Percentiles rank a stretch among this genome's conserved stretches.
Conservation (phyloP, 805 yeast genomes). For the Yarrowia sp. region DNA sequence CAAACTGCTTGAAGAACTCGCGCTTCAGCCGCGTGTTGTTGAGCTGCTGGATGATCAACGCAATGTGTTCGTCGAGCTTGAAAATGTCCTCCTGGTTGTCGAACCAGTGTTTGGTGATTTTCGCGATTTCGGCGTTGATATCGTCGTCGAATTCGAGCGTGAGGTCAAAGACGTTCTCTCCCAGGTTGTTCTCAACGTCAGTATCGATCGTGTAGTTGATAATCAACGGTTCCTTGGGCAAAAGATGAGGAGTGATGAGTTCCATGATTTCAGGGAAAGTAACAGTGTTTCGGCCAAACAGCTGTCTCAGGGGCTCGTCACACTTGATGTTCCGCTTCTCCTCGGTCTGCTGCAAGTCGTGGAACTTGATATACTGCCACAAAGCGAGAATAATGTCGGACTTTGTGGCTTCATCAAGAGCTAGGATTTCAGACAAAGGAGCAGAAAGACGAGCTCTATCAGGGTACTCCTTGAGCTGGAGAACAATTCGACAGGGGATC, state of each 20-base stretch:
- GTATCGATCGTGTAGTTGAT: conserved; percentile 79
- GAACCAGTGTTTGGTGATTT: conserved; percentile 53
- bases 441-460: conserved; percentile 68
- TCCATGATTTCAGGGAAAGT: conserved; percentile 77
- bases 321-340: conserved; percentile 62
- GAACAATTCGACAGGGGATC: conserved; percentile 71
- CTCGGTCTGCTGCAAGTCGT: conserved; percentile 65
- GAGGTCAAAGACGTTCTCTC: conserved; percentile 80
- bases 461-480: conserved; percentile 82
- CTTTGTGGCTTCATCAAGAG: conserved; percentile 79
- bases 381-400: conserved; percentile 81
- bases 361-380: conserved; percentile 78
- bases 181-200: conserved; percentile 72
- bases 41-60: conserved; percentile 59
- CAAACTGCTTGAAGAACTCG: conserved; percentile 75
- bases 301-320: conserved; percentile 55
- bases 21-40: conserved; percentile 67
- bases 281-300: conserved; percentile 61
- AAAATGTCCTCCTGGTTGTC: conserved; percentile 53
- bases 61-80: conserved; percentile 55
- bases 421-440: conserved; percentile 72
- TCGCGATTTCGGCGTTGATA: conserved; percentile 49
- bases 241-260: conserved; percentile 67
- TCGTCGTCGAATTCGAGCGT: conserved; percentile 60
- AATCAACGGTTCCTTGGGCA: conserved; percentile 80